phyloP scores from a whole-genome alignment of 352 stramenopile genomes.

The Pythium scleroteichum region DNA sequence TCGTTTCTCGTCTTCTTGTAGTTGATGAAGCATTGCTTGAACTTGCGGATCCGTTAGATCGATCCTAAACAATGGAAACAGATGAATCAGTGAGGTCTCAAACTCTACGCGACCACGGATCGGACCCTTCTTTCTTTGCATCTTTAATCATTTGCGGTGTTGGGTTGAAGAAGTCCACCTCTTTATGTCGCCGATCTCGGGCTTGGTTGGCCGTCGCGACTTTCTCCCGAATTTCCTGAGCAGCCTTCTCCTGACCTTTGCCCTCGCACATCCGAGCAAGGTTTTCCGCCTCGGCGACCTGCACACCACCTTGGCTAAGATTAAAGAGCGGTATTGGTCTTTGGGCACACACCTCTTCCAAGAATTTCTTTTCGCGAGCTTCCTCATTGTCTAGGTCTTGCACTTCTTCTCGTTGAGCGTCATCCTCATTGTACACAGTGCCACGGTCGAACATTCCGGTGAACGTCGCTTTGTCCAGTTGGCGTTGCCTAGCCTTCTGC shows the following conservation, averaged over 20 bases:
- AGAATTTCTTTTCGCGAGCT: slow-evolving; percentile 48
- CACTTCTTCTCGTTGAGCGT: slow-evolving; percentile 12
- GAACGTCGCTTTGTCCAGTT: slow-evolving; percentile 76
- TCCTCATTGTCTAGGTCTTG: slow-evolving; percentile 16
- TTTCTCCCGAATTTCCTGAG: slow-evolving; percentile 63
- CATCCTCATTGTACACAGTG: slow-evolving; percentile 51
- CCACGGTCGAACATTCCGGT: slow-evolving; percentile 83
- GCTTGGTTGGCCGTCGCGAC: slow-evolving; percentile 53
- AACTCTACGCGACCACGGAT: not conserved
- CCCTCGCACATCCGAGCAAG: slow-evolving; percentile 68
- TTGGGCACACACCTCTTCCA: slow-evolving; percentile 42
- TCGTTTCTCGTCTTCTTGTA: slow-evolving; percentile 67
- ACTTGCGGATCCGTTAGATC: slow-evolving; percentile 71
- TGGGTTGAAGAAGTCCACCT: slow-evolving; percentile 79
- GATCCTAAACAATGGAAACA: slow-evolving; percentile 50
- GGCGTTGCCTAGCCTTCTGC: slow-evolving; percentile 58
- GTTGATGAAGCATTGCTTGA: slow-evolving; percentile 79
- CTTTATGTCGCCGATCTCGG: slow-evolving; percentile 48
- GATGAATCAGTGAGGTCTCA: too few relatives aligned
- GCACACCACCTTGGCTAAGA: not conserved
- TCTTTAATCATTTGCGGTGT: slow-evolving; percentile 78
- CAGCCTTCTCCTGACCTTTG: slow-evolving; percentile 60
- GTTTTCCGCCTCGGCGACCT: slow-evolving; percentile 68
- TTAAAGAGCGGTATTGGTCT: too few relatives aligned
- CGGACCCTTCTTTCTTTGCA: slow-evolving; percentile 71